phyloP scores from a whole-genome alignment of 2,329 filamentous ascomycete species.

The Curvularia eragrostidis region DNA sequence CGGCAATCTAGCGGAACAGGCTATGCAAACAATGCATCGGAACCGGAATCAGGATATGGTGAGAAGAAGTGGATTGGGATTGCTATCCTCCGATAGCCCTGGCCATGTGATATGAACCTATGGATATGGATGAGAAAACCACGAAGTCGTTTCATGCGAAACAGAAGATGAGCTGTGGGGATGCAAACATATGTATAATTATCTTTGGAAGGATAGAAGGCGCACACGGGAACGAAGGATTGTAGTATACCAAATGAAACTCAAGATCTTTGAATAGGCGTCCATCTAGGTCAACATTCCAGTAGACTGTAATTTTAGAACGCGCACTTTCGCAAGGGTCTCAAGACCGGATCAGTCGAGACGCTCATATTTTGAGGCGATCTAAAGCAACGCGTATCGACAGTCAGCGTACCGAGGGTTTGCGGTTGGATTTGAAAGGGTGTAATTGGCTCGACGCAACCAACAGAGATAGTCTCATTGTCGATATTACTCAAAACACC shows the following conservation, averaged over 20 bases:
- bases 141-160: neutral
- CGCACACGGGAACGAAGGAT: neutral
- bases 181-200: neutral
- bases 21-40: neutral
- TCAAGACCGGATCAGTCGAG: neutral
- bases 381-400: neutral
- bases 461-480: neutral
- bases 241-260: no score
- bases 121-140: neutral
- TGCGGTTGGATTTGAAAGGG: neutral
- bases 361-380: neutral
- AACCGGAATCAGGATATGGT: neutral
- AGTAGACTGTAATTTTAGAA: neutral
- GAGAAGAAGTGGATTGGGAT: neutral
- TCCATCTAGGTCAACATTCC: neutral
- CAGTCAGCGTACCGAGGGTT: neutral
- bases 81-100: neutral
- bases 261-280: neutral
- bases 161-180: no score
- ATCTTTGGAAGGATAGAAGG: no score
- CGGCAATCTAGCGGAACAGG: no score
- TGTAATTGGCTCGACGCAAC: neutral
- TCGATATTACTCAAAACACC: neutral
- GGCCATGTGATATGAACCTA: neutral
- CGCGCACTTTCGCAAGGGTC: neutral